Evolutionary conservation across 2,329 filamentous ascomycete genomes (phyloP), one percentile per base, ranked within the genome.

Genomic region (Mycosphaerelloides madeirae): DNA sequence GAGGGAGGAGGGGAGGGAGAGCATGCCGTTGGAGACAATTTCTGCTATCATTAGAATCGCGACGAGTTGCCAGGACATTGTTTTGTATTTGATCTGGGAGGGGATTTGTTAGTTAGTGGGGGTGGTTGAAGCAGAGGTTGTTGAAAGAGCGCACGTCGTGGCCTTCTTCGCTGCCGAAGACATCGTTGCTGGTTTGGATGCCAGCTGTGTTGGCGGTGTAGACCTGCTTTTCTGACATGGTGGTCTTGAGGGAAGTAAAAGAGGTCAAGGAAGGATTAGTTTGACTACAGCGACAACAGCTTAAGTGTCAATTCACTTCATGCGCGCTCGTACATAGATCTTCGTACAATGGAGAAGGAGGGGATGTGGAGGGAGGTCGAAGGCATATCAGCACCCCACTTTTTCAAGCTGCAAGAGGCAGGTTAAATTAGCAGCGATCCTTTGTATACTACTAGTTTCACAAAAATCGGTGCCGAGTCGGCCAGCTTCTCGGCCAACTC

Each of bases 11-110:
- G 76, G 75, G 4, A 78, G 62, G 4, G 70, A 75, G 6, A 78
- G 67, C 69, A 77, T 77, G 45, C 75, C 75, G 44, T 58, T 60
- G 18, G 44, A 47, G 19, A 78, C 73, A 44, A 77, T 77, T 58
- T 78, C 76, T 12, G 75, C 72, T 38, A 78, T 75, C 75, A 78
- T 78, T 46, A 78, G 63, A 4, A 75, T 61, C 3, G 74, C 68
- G 3, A 77, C 74, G 29, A 77, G 62, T 29, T 67, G 70, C 76
- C 75, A 78, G 15, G 68, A 70, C 11, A 78, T 56, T 0, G 72
- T 76, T 54, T 76, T 76, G 64, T 78, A 79, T 48, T 74, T 71
- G 59, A 78, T 78, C 20, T 25, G 22, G 9, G 9, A 6, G 22
- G 9, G 9, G 5, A 9, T 25, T 25, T 9, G 9, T 25, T 9